Percentiles rank a stretch among this genome's conserved stretches.
Evolutionary conservation across 2,329 filamentous ascomycete genomes (phyloP).

Genomic region (Ascochyta viciae-villosae): DNA sequence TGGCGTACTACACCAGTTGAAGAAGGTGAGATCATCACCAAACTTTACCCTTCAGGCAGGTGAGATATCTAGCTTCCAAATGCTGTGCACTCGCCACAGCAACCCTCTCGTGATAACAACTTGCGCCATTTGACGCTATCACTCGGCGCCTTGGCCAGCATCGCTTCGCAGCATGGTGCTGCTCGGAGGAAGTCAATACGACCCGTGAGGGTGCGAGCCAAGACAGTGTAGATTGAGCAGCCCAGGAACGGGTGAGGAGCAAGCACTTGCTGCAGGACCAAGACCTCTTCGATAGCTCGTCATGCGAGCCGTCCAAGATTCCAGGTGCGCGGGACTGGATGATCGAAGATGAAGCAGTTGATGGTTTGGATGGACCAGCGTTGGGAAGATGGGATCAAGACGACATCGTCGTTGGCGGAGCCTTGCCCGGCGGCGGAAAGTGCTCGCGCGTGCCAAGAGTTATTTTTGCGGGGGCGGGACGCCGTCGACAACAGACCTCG

Average conservation of each 20-base stretch:
- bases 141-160: slow-evolving; percentile 17
- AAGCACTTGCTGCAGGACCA: slow-evolving; percentile 19
- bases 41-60: slow-evolving; percentile 17
- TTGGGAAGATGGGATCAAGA: background rate
- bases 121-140: slow-evolving; percentile 18
- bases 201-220: slow-evolving; percentile 1
- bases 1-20: slow-evolving; percentile 14
- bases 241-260: slow-evolving; percentile 4
- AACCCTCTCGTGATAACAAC: slow-evolving; percentile 8
- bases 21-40: slow-evolving; percentile 18
- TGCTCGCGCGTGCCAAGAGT: background rate
- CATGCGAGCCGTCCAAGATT: slow-evolving; percentile 1
- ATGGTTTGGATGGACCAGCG: background rate
- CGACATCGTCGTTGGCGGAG: background rate
- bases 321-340: slow-evolving; percentile 1
- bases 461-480: slow-evolving; percentile 2
- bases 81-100: slow-evolving; percentile 17
- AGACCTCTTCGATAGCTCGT: slow-evolving; percentile 16
- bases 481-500: slow-evolving; percentile 1
- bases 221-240: slow-evolving; percentile 3
- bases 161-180: slow-evolving; percentile 6
- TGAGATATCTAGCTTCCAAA: slow-evolving; percentile 14
- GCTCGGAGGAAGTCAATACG: slow-evolving; percentile 1
- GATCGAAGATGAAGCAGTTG: background rate
- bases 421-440: background rate